These are phyloP conservation scores for Wickerhamomyces chambardii DNA, from an alignment of 805 yeast species.

Conservation along the genomic window DNA sequence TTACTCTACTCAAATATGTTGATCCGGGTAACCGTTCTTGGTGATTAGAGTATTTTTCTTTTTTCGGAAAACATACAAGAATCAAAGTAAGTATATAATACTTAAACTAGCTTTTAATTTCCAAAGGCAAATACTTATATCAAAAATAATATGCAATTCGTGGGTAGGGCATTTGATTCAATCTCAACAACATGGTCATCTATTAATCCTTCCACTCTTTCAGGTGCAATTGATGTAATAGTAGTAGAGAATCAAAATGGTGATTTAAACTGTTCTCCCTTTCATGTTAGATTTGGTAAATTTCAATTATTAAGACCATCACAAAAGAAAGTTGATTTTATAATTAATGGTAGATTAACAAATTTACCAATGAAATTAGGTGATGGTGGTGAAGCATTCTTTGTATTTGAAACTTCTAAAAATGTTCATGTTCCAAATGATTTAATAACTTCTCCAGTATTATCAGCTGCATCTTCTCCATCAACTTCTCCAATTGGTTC, in stretches of 20 bases:
- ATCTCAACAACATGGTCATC: constrained; percentile 97
- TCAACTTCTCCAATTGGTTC: constrained; percentile 14
- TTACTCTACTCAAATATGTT: too few relatives aligned
- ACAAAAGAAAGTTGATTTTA: constrained; percentile 86
- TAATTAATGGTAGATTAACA: constrained; percentile 74
- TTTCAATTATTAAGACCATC: constrained; percentile 89
- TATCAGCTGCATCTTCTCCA: constrained; percentile 15
- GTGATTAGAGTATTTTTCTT: too few relatives aligned
- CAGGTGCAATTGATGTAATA: constrained; percentile 96
- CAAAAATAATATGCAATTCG: constrained; percentile 78
- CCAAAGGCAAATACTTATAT: too few relatives aligned
- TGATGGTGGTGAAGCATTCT: constrained; percentile 97
- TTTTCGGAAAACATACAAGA: too few relatives aligned
- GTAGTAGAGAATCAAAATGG: constrained; percentile 85
- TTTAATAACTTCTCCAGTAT: constrained; percentile 34
- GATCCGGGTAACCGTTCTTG: too few relatives aligned
- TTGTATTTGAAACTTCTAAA: constrained; percentile 80
- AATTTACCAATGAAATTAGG: constrained; percentile 93
- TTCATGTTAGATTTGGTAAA: constrained; percentile 94
- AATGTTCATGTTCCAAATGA: constrained; percentile 58
- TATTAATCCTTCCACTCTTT: constrained; percentile 89
- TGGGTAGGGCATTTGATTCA: constrained; percentile 89
- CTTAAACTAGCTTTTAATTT: too few relatives aligned
- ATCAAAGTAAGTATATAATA: too few relatives aligned
- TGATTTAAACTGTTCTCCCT: constrained; percentile 82